Evolutionary conservation across 495 filamentous ascomycete genomes (phyloP).

Genomic region (Neurospora sublineolata): DNA sequence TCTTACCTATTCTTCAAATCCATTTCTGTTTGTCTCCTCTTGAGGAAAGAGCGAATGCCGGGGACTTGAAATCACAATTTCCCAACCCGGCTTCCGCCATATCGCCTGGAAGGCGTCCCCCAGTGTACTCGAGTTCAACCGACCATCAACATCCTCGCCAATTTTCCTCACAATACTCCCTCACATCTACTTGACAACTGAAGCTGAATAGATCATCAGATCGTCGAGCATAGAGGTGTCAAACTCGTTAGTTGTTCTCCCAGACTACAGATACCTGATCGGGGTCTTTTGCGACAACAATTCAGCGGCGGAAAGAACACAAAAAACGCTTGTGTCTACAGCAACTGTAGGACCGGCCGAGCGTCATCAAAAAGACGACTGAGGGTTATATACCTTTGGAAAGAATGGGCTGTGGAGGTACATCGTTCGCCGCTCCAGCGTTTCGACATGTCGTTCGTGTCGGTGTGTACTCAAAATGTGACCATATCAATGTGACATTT

Average conservation of each 20-base stretch:
- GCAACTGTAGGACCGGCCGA: too few species aligned
- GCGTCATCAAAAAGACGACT: neutral
- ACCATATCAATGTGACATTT: neutral
- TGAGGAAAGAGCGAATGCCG: neutral
- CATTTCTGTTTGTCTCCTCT: neutral
- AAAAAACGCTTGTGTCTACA: too few species aligned
- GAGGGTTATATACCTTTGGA: neutral
- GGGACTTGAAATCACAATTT: neutral
- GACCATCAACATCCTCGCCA: neutral
- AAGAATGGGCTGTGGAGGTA: neutral
- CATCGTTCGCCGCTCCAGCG: neutral
- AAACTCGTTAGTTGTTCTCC: too few species aligned
- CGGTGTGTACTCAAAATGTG: neutral
- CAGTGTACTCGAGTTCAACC: neutral
- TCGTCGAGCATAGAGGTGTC: neutral
- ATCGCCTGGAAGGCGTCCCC: neutral
- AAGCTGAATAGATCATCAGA: neutral
- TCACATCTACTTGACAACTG: neutral
- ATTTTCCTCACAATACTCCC: neutral
- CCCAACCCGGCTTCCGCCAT: neutral
- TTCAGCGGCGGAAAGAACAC: neutral
- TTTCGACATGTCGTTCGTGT: neutral
- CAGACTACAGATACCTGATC: neutral
- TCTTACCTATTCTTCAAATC: neutral
- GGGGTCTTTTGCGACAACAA: neutral